Conservation (phyloP, 106 monocot species). For the Triglochin maritima region DNA sequence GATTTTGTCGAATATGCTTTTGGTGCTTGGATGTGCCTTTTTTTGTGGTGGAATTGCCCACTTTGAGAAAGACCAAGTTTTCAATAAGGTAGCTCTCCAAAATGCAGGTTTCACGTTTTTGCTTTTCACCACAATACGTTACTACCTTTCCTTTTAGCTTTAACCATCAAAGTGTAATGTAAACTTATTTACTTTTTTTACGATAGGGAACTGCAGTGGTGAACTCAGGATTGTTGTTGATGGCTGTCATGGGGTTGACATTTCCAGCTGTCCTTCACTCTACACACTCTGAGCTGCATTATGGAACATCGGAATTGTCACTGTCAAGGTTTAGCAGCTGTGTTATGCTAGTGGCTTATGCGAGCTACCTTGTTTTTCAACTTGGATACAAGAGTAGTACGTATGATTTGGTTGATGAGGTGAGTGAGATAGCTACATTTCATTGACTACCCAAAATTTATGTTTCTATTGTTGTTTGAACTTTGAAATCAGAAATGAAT, state of each 20-base stretch:
- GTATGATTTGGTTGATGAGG: neutral
- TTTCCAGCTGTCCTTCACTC: slow-evolving; percentile 96
- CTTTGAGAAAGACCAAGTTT: slow-evolving; percentile 65
- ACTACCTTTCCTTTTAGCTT: neutral
- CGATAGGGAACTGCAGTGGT: slow-evolving; percentile 78
- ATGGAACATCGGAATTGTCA: slow-evolving; percentile 85
- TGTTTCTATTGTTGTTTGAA: too few species aligned
- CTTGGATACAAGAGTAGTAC: slow-evolving; percentile 37
- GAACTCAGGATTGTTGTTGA: slow-evolving; percentile 86
- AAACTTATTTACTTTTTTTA: neutral
- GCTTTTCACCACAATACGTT: neutral
- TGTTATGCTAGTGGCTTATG: slow-evolving; percentile 90
- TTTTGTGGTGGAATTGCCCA: slow-evolving; percentile 81
- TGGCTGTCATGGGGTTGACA: slow-evolving; percentile 92
- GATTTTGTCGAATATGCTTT: slow-evolving; percentile 90
- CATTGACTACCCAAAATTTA: too few species aligned
- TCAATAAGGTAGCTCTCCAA: slow-evolving; percentile 58
- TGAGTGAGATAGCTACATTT: neutral
- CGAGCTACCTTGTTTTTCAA: slow-evolving; percentile 83
- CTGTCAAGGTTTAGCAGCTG: slow-evolving; percentile 97
- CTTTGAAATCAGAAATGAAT: too few species aligned
- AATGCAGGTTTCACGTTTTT: neutral
- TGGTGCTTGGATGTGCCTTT: slow-evolving; percentile 92
- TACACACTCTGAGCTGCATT: slow-evolving; percentile 81
- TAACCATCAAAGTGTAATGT: neutral